These are phyloP conservation scores for Penicillium polonicum DNA, from an alignment of 2,329 filamentous ascomycete genomes.

Conservation along the genomic window DNA sequence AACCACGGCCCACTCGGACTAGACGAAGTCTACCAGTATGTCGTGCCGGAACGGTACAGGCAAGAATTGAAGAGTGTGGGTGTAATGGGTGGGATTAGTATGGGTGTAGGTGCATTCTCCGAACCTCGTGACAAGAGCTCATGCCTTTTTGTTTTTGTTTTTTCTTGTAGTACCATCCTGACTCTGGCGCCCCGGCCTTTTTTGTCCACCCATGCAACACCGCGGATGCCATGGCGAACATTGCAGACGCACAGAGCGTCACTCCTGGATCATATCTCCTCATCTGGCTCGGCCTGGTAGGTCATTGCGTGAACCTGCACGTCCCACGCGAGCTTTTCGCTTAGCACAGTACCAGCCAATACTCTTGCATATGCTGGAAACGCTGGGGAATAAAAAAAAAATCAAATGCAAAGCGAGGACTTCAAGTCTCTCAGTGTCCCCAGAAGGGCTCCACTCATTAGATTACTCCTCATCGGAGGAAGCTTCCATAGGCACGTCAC, in stretches of 20 bases:
- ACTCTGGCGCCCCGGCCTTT: slow-evolving; percentile 74
- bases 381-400: slow-evolving; percentile 15
- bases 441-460: not conserved
- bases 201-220: slow-evolving; percentile 93
- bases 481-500: slow-evolving; percentile 67
- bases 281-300: slow-evolving; percentile 86
- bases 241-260: slow-evolving; percentile 48
- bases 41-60: slow-evolving; percentile 68
- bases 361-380: slow-evolving; percentile 16
- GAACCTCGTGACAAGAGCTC: slow-evolving; percentile 32
- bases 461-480: slow-evolving; percentile 68
- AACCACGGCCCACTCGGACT: slow-evolving; percentile 59
- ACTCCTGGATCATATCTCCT: slow-evolving; percentile 69
- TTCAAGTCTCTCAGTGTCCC: slow-evolving; percentile 16
- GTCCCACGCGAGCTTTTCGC: slow-evolving; percentile 65
- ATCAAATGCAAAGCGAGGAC: slow-evolving; percentile 10
- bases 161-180: slow-evolving; percentile 70
- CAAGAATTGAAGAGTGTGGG: slow-evolving; percentile 60
- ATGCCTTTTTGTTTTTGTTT: slow-evolving; percentile 26
- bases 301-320: slow-evolving; percentile 74
- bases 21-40: slow-evolving; percentile 67
- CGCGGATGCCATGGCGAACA: slow-evolving; percentile 71
- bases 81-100: slow-evolving; percentile 70
- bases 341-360: slow-evolving; percentile 23
- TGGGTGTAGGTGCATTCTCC: slow-evolving; percentile 61